Evolutionary conservation across 495 filamentous ascomycete species (phyloP).

Genomic region (Penicillium bialowiezense): DNA sequence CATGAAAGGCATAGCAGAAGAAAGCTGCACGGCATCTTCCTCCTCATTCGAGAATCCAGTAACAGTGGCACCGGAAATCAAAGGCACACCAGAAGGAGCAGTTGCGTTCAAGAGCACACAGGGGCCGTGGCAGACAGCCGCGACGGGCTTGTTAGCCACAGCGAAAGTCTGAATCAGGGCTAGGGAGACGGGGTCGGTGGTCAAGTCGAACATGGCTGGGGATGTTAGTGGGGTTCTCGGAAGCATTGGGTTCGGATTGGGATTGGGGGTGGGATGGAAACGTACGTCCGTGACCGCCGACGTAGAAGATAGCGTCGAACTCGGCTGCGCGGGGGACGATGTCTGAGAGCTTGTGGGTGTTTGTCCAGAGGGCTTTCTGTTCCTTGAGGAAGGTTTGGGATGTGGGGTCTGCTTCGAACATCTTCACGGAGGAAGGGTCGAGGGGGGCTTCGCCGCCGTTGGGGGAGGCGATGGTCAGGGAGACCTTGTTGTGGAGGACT

Average conservation of each 20-base stretch:
- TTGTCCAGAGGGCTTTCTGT: slow-evolving; percentile 57
- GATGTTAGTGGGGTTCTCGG: neutral
- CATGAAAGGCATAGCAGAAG: slow-evolving; percentile 57
- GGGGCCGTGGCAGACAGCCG: slow-evolving; percentile 70
- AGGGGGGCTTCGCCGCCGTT: slow-evolving; percentile 65
- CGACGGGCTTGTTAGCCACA: slow-evolving; percentile 56
- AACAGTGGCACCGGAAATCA: slow-evolving; percentile 54
- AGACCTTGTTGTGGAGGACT: slow-evolving; percentile 51
- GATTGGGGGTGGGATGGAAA: too few species aligned
- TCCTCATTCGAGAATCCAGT: slow-evolving; percentile 70
- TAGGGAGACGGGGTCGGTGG: slow-evolving; percentile 47
- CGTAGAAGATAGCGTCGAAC: slow-evolving; percentile 69
- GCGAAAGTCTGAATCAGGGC: slow-evolving; percentile 60
- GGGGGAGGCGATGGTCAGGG: slow-evolving; percentile 64
- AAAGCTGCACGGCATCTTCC: slow-evolving; percentile 53
- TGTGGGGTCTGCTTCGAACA: slow-evolving; percentile 52
- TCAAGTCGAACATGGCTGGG: slow-evolving; percentile 69
- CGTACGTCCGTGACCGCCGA: slow-evolving; percentile 75
- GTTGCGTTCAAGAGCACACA: slow-evolving; percentile 59
- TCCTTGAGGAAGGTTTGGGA: slow-evolving; percentile 51
- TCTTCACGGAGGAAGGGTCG: slow-evolving; percentile 61
- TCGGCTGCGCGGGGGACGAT: slow-evolving; percentile 53
- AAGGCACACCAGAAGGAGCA: slow-evolving; percentile 44
- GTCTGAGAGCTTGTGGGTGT: slow-evolving; percentile 52
- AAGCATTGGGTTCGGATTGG: too few species aligned